Conservation (phyloP, 1,139 yeast species). For the Sugiyamaella castrensis region DNA sequence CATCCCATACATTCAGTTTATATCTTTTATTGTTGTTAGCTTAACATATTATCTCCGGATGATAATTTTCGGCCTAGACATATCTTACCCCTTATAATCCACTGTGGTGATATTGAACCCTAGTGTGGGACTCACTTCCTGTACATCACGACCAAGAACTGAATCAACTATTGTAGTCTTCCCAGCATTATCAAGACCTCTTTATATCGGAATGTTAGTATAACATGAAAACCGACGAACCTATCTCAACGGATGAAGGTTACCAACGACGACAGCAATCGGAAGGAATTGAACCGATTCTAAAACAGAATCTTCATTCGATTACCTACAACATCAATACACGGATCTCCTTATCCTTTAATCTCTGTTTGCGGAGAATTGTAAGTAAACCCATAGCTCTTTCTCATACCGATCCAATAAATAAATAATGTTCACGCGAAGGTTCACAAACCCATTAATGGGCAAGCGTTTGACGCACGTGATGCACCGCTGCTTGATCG, state of each 20-base stretch:
- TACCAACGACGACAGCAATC: neutral
- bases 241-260: neutral
- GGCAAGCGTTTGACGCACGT: slow-evolving; percentile 1
- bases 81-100: slow-evolving; percentile 26
- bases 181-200: slow-evolving; percentile 86
- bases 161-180: slow-evolving; percentile 74
- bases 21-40: slow-evolving; percentile 37
- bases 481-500: no score
- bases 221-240: neutral
- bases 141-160: slow-evolving; percentile 42
- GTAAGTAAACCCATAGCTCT: slow-evolving; percentile 73
- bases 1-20: slow-evolving; percentile 58
- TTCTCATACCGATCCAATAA: no score
- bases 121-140: slow-evolving; percentile 55
- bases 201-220: slow-evolving; percentile 14
- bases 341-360: slow-evolving; percentile 73
- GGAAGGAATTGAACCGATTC: neutral
- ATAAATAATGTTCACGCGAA: neutral
- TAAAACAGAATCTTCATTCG: no score
- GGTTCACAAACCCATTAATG: neutral
- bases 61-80: no score
- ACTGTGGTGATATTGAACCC: slow-evolving; percentile 64
- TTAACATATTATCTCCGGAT: no score
- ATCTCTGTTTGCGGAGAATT: slow-evolving; percentile 76
- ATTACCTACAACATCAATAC: slow-evolving; percentile 54